Percentiles rank a stretch among this genome's conserved stretches.
These are phyloP conservation scores for Penicillium sp. DNA, from an alignment of 2,329 filamentous ascomycete species.

Conservation along the genomic window DNA sequence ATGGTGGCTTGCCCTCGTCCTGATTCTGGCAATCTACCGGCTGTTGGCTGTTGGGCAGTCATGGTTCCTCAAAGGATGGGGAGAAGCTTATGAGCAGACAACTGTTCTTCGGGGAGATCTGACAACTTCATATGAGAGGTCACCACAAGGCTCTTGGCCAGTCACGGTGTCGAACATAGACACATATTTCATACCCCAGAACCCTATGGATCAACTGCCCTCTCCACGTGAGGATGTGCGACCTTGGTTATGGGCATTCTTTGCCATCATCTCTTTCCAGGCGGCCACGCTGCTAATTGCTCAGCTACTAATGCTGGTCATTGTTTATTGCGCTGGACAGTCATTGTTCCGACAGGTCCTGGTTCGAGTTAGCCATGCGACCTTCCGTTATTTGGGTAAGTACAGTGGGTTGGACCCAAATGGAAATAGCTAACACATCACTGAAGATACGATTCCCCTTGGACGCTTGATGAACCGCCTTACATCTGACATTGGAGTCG, in stretches of 20 bases:
- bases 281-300: slow-evolving; percentile 61
- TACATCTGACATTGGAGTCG: slow-evolving; percentile 83
- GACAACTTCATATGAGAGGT: slow-evolving; percentile 13
- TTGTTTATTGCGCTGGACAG: slow-evolving; percentile 76
- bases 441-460: slow-evolving; percentile 73
- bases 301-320: slow-evolving; percentile 68
- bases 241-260: slow-evolving; percentile 73
- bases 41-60: slow-evolving; percentile 64
- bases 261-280: slow-evolving; percentile 62
- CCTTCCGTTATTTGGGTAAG: slow-evolving; percentile 72
- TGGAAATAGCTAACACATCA: background rate
- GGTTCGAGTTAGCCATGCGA: slow-evolving; percentile 70
- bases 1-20: slow-evolving; percentile 68
- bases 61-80: slow-evolving; percentile 86
- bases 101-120: slow-evolving; percentile 20
- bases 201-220: slow-evolving; percentile 55
- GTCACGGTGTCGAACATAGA: slow-evolving; percentile 10
- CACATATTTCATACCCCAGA: slow-evolving; percentile 22
- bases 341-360: slow-evolving; percentile 72
- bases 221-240: slow-evolving; percentile 64
- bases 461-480: slow-evolving; percentile 89
- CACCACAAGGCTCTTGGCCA: background rate
- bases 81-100: slow-evolving; percentile 63
- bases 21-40: slow-evolving; percentile 64
- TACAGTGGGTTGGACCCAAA: background rate